Base-by-base conservation (phyloP, 805 yeast species). In the Candida insectalens region DNA sequence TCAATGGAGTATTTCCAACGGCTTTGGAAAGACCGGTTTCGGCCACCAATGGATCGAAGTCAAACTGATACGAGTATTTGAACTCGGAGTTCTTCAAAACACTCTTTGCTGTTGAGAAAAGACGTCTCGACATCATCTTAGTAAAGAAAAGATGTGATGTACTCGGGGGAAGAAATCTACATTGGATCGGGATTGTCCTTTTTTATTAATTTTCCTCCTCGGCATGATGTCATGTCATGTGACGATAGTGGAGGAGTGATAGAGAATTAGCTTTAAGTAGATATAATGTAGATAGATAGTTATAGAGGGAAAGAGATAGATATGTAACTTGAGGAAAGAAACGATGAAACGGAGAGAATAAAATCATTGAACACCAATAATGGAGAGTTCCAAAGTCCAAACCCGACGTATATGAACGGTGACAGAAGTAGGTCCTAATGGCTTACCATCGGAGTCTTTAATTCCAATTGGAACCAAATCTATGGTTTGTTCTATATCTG, bases 331-430 rank as follows among this genome's bases (percentile, higher is more conserved):
- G n/a, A n/a, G n/a, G n/a, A n/a, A n/a, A n/a, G n/a, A n/a, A n/a
- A n/a, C n/a, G n/a, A n/a, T n/a, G n/a, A n/a, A n/a, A n/a, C n/a
- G n/a, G n/a, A n/a, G n/a, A n/a, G n/a, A n/a, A n/a, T n/a, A n/a
- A n/a, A n/a, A n/a, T 17, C 29, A 74, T 42, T 75, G 85, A 17
- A 83, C 85, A 5, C 96, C 97, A 32, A 88, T 69, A 13, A 89
- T 92, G 19, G 89, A 78, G 41, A 92, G 67, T 58, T 92, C 98
- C 44, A 92, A 66, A 2, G 98, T 92, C 98, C 98, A 92, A 14
- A 89, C 96, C 45, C 97, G 69, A 45, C 98, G 74, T 37, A 84
- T 76, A 51, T 92, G 96, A 13, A 88, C 75, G 47, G 73, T 77
- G 18, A 87, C 72, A 7, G 23, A 21, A 4, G 68, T 55, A 63